A percentile compares a stretch with the other conserved stretches of the same genome.
Evolutionary conservation across 306 rosid species (phyloP).

Genomic region (Urtica urens): DNA sequence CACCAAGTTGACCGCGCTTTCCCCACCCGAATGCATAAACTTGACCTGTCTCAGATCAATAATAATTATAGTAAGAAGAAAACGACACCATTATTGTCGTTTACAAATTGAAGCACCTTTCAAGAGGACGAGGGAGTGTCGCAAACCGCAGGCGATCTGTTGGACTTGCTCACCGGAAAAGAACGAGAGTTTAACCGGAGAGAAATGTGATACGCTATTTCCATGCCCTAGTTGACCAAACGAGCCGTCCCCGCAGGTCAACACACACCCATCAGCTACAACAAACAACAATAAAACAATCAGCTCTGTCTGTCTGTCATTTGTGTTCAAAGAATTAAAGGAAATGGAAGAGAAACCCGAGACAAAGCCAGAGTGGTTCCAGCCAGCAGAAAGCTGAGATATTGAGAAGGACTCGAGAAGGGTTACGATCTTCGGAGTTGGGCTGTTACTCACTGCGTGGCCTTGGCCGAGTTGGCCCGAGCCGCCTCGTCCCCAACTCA

Average conservation of each 20-base stretch:
- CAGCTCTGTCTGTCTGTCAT: neutral
- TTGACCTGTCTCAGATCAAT: slow-evolving; percentile 34
- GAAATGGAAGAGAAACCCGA: slow-evolving; percentile 38
- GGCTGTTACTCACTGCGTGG: slow-evolving; percentile 25
- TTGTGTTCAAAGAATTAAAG: neutral
- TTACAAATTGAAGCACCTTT: slow-evolving; percentile 33
- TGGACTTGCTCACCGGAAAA: slow-evolving; percentile 41
- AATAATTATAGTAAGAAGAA: neutral
- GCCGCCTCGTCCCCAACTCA: slow-evolving; percentile 86
- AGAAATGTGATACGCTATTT: slow-evolving; percentile 36
- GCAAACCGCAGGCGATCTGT: slow-evolving; percentile 80
- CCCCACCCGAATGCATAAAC: slow-evolving; percentile 85
- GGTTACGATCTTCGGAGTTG: slow-evolving; percentile 44
- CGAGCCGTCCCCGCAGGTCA: slow-evolving; percentile 82
- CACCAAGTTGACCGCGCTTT: slow-evolving; percentile 85
- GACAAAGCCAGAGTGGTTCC: slow-evolving; percentile 93
- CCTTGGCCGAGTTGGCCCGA: slow-evolving; percentile 81
- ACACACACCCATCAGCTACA: slow-evolving; percentile 47
- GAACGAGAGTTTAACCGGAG: slow-evolving; percentile 46
- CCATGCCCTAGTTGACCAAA: slow-evolving; percentile 99
- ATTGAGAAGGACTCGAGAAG: slow-evolving; percentile 39
- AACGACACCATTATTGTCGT: neutral
- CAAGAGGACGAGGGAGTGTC: slow-evolving; percentile 72
- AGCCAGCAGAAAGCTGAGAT: slow-evolving; percentile 69
- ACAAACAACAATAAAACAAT: slow-evolving; percentile 8